These are phyloP conservation scores for Panaeolus cyanescens DNA, from an alignment of 768 basidiomycete species.

Conservation along the genomic window DNA sequence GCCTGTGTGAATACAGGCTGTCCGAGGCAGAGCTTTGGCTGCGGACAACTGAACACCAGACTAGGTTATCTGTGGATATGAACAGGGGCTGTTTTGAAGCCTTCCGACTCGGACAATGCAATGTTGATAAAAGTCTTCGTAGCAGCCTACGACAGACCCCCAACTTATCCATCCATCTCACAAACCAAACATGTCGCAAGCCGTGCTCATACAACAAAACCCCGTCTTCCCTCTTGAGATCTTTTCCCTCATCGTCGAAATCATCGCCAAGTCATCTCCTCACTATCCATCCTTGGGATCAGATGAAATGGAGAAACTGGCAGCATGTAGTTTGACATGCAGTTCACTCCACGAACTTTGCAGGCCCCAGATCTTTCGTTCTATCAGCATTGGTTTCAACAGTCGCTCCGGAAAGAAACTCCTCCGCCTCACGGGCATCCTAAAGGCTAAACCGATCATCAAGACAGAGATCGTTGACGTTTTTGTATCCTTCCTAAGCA, in stretches of 20 bases:
- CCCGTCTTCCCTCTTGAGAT: background rate
- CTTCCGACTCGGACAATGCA: no score
- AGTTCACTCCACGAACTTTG: background rate
- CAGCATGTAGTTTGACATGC: background rate
- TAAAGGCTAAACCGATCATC: background rate
- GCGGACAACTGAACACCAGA: no score
- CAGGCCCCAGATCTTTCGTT: background rate
- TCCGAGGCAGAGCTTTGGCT: no score
- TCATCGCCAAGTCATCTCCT: background rate
- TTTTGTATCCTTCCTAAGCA: background rate
- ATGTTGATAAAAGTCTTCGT: no score
- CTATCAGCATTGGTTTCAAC: background rate
- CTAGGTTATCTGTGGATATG: no score
- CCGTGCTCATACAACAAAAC: background rate
- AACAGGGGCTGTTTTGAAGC: no score
- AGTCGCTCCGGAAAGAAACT: background rate
- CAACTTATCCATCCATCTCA: no score
- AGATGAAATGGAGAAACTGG: background rate
- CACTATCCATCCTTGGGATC: background rate
- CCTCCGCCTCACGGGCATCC: background rate
- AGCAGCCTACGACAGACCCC: no score
- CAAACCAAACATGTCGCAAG: no score
- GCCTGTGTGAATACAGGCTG: no score
- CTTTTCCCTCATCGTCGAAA: background rate
- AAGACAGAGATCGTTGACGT: background rate